Percentiles rank a stretch among this genome's conserved stretches.
phyloP scores from a whole-genome alignment of 1,284 basidiomycete genomes.

The Exobasidium cylindrosporum region DNA sequence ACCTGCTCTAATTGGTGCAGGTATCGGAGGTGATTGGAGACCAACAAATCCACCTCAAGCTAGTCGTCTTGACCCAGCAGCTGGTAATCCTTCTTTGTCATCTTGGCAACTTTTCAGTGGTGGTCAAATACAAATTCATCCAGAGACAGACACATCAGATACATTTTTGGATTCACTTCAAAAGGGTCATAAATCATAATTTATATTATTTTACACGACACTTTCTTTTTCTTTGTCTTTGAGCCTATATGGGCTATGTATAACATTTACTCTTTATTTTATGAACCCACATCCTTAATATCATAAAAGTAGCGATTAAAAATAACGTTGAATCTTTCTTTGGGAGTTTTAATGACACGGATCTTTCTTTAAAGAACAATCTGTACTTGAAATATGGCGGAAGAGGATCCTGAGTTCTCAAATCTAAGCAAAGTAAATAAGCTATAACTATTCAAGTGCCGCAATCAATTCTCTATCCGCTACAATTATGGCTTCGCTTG shows the following conservation, averaged over 20 bases:
- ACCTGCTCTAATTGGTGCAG: slow-evolving; percentile 45
- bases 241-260: neutral
- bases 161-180: slow-evolving; percentile 30
- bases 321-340: too few species aligned
- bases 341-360: too few species aligned
- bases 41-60: slow-evolving; percentile 61
- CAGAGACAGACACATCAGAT: slow-evolving; percentile 66
- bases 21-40: slow-evolving; percentile 45
- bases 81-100: slow-evolving; percentile 23
- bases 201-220: neutral
- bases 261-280: neutral
- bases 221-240: neutral
- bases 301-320: too few species aligned
- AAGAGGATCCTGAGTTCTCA: too few species aligned
- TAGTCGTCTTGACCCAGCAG: slow-evolving; percentile 14
- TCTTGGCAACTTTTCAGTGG: slow-evolving; percentile 38
- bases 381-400: too few species aligned
- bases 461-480: too few species aligned
- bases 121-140: slow-evolving; percentile 79
- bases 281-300: too few species aligned
- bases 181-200: neutral
- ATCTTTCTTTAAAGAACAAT: too few species aligned
- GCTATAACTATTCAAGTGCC: too few species aligned
- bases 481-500: too few species aligned
- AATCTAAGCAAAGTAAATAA: too few species aligned